These are phyloP conservation scores for Colletotrichum simmondsii DNA, from an alignment of 2,329 filamentous ascomycete species.

Conservation along the genomic window DNA sequence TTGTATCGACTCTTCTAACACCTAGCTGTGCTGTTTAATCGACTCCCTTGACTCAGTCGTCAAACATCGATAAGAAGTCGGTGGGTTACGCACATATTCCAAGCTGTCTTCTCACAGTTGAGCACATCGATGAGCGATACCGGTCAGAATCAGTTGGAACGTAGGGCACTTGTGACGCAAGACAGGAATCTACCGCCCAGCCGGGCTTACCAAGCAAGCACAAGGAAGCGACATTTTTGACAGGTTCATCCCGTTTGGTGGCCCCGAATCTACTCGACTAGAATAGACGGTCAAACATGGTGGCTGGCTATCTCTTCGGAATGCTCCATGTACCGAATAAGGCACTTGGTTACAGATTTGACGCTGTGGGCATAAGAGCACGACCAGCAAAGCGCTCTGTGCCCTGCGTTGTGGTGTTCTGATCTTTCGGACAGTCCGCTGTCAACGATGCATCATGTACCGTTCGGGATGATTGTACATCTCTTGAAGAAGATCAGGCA, in stretches of 20 bases:
- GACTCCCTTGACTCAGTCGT: neutral
- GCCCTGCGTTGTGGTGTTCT: conserved; percentile 9
- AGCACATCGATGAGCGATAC: neutral
- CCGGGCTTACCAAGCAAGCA: neutral
- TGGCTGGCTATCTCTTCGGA: neutral
- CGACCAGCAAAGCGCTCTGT: conserved; percentile 12
- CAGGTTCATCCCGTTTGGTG: conserved; percentile 4
- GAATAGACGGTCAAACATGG: neutral
- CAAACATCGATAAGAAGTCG: neutral
- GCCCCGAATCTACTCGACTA: neutral
- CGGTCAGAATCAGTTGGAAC: neutral
- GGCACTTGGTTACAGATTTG: conserved; percentile 18
- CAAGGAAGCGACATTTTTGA: neutral
- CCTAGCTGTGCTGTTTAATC: neutral
- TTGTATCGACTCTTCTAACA: neutral
- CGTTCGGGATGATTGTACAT: neutral
- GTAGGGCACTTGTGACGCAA: neutral
- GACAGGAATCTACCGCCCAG: neutral
- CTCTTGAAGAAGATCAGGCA: neutral
- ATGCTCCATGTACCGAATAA: conserved; percentile 4
- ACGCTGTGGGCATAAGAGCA: conserved; percentile 19
- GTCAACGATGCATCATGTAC: neutral
- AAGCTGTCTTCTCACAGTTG: neutral
- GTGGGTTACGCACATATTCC: neutral
- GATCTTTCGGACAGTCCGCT: conserved; percentile 18